Percentiles rank a stretch among this genome's conserved stretches.
Evolutionary conservation across 495 filamentous ascomycete species (phyloP).

Genomic region (Aspergillus kassunensis): DNA sequence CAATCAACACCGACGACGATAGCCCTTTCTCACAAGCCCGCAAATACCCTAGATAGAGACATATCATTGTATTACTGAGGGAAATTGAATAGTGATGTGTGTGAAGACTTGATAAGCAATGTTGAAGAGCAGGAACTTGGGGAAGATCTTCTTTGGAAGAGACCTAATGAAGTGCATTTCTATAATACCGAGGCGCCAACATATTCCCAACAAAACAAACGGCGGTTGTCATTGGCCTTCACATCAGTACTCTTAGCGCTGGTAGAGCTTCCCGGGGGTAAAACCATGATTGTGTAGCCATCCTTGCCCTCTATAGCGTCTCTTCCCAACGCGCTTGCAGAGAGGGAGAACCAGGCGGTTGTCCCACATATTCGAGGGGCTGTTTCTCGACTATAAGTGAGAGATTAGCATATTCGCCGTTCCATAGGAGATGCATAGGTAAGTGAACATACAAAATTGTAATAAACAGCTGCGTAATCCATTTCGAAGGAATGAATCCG

Average conservation of each 20-base stretch:
- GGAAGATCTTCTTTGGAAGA: not conserved
- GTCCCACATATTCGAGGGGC: constrained; percentile 7
- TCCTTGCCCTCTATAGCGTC: constrained; percentile 39
- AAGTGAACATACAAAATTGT: constrained; percentile 33
- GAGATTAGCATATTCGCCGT: not conserved
- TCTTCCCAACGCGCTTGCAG: constrained; percentile 31
- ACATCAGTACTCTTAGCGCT: not conserved
- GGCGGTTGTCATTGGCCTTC: not conserved
- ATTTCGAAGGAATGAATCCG: constrained; percentile 40
- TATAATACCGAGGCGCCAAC: constrained; percentile 28
- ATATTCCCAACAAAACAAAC: constrained; percentile 37
- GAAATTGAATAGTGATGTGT: no score
- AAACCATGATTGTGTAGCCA: constrained; percentile 42
- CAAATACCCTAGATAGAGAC: no score
- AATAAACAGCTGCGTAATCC: constrained; percentile 39
- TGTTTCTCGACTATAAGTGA: constrained; percentile 15
- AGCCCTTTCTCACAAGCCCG: no score
- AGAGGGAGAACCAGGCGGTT: constrained; percentile 39
- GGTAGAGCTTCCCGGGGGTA: constrained; percentile 8
- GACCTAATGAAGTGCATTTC: not conserved
- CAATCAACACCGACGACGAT: no score
- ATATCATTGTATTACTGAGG: no score
- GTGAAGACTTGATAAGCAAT: not conserved
- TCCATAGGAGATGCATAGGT: not conserved
- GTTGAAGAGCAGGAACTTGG: not conserved